Evolutionary conservation across 768 basidiomycete species (phyloP), one percentile per base, ranked within the genome.

Genomic region (Hericium rajendrae): DNA sequence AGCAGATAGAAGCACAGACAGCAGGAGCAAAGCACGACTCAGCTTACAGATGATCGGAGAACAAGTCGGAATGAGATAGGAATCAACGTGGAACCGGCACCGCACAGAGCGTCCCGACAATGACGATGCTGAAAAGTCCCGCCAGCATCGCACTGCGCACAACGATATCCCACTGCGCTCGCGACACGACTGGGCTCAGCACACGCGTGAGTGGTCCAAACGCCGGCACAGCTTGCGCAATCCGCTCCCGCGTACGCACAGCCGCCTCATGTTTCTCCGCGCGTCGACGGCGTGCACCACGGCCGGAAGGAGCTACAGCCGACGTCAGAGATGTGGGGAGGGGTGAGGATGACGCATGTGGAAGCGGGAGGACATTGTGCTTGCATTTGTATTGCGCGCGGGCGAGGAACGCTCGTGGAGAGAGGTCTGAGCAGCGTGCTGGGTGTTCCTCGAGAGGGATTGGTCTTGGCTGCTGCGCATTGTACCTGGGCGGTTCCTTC

Each of bases 101-200:
- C 0, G 72, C 76, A 2, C 69, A 56, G 56, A 79, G 38, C 12
- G 55, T 62, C 13, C 65, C 74, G 10, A 72, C 57, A 10, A 74
- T 55, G 3, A 62, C 50, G 2, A 67, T 59, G 16, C 71, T 67
- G 1, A 73, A 55, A 13, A 84, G 26, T 22, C 80, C 70, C 0
- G 80, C 81, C 10, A 82, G 62, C 0, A 72, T 28, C 48, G 73
- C 75, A 2, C 84, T 84, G 39, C 86, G 74, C 26, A 86, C 72
- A 32, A 91, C 86, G 28, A 91, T 85, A 69, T 91, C 88, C 90
- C 89, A 91, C 63, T 92, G 90, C 2, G 82, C 87, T n/a, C 90
- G 77, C 53, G 80, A 77, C 53, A 91, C 81, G 56, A 85, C 75
- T 15, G 86, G 83, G 58, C 79, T 86, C 52, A 86, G 74, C 20